Base-by-base conservation (phyloP, 768 basidiomycete genomes). In the Rubroboletus satanas region DNA sequence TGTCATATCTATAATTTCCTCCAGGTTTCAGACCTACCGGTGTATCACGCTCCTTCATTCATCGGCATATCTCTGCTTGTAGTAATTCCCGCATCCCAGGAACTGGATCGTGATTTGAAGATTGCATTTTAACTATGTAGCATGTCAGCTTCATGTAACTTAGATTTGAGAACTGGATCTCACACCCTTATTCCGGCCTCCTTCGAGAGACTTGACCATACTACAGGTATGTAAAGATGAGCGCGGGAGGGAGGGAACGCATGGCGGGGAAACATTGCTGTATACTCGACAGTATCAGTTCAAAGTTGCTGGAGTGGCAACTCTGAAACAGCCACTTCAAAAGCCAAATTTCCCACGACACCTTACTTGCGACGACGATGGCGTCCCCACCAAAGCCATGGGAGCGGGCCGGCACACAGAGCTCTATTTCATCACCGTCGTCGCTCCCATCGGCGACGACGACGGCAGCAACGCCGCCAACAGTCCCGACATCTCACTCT, bases 331-430 rank as follows among this genome's bases (percentile, higher is more conserved):
- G 21, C 26, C 26, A 26, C 26, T 26, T 14, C 33, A 14, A 14
- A 21, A 33, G 26, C 26, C 17, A 7, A 51, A 37, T 51, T 65
- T 68, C 59, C 35, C 66, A 66, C 66, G 57, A 23, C 37, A 26
- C 26, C 52, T 43, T 42, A 5, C n/a, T 47, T 35, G 17, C 21
- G 21, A 63, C 71, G 8, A 61, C 69, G 39, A 91, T 92, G 90
- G 83, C 80, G 36, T 90, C 90, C 21, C 91, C 91, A 45, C 91
- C 90, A 67, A 93, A 93, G 69, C 92, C 91, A 61, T 94, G 91
- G 92, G 92, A 94, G 70, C 81, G 84, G 41, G 79, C 81, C 8
- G 72, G 74, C 44, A 64, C 70, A 37, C 71, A 75, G 29, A 36
- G 73, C 49, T 26, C 74, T 29, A 36, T 73, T 12, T 60, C 66